Percentiles rank a stretch among this genome's conserved stretches.
phyloP scores from a whole-genome alignment of 352 stramenopile species.

The Globisporangium mamillatum region DNA sequence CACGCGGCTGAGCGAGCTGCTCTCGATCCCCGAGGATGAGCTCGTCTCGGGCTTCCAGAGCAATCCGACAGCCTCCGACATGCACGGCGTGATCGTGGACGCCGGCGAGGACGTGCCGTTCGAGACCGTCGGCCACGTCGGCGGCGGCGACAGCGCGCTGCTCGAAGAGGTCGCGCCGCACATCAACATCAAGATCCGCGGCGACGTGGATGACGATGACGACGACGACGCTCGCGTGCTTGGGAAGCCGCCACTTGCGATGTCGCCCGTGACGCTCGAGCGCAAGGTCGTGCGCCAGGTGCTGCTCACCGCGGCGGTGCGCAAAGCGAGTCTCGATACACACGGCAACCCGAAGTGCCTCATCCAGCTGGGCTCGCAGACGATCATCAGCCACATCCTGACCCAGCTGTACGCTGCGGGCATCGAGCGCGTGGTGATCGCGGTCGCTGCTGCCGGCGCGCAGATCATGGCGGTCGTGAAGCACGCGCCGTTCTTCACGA shows the following conservation, averaged over 20 bases:
- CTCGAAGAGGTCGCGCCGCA: slow-evolving; percentile 20
- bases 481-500: slow-evolving; percentile 62
- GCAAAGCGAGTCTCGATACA: slow-evolving; percentile 48
- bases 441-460: slow-evolving; percentile 50
- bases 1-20: slow-evolving; percentile 44
- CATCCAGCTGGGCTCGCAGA: slow-evolving; percentile 67
- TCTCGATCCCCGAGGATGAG: slow-evolving; percentile 46
- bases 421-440: slow-evolving; percentile 78
- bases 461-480: slow-evolving; percentile 66
- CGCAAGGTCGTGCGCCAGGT: slow-evolving; percentile 42
- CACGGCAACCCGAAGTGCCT: slow-evolving; percentile 67
- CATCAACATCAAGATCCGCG: slow-evolving; percentile 12
- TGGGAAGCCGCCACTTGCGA: not conserved
- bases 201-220: not conserved
- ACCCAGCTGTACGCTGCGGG: slow-evolving; percentile 74
- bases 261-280: slow-evolving; percentile 13
- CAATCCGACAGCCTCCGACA: slow-evolving; percentile 55
- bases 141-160: not conserved
- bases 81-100: slow-evolving; percentile 78
- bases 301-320: slow-evolving; percentile 61
- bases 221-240: not conserved
- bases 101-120: slow-evolving; percentile 72
- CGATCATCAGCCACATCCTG: slow-evolving; percentile 77
- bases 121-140: slow-evolving; percentile 49
- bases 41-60: slow-evolving; percentile 54